These are phyloP conservation scores for Penicillium canescens DNA, from an alignment of 495 filamentous ascomycete species.

Conservation along the genomic window DNA sequence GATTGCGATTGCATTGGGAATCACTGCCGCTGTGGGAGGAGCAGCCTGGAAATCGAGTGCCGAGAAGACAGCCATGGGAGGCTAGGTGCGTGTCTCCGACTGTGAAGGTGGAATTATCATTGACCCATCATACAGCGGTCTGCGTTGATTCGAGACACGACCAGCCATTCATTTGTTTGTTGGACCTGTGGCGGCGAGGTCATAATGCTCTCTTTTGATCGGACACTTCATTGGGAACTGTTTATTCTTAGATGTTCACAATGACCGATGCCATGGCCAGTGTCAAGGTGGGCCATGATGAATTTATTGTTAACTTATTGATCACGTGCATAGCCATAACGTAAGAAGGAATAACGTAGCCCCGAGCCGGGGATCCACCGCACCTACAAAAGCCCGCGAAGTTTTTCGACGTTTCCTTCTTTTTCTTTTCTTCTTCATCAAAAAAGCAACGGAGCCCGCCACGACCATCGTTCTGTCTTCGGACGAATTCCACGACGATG, in stretches of 20 bases:
- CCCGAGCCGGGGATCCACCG: slow-evolving; percentile 28
- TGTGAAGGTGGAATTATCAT: not conserved
- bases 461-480: slow-evolving; percentile 61
- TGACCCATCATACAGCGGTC: not conserved
- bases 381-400: slow-evolving; percentile 30
- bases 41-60: slow-evolving; percentile 52
- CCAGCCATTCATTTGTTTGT: not conserved
- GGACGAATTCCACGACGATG: slow-evolving; percentile 50
- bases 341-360: slow-evolving; percentile 16
- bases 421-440: slow-evolving; percentile 48
- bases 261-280: not conserved
- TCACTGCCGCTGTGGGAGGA: slow-evolving; percentile 60
- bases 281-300: not conserved
- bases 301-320: not conserved
- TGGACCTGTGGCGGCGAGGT: not conserved
- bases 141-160: not conserved
- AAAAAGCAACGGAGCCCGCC: slow-evolving; percentile 66
- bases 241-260: not conserved
- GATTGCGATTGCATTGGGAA: slow-evolving; percentile 63
- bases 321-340: not conserved
- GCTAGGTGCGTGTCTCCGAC: slow-evolving; percentile 5
- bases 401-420: slow-evolving; percentile 20
- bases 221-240: not conserved
- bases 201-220: not conserved
- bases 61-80: slow-evolving; percentile 23